Evolutionary conservation across 2,329 filamentous ascomycete species (phyloP), one percentile per base, ranked within the genome.

Genomic region (Colletotrichum liriopes): DNA sequence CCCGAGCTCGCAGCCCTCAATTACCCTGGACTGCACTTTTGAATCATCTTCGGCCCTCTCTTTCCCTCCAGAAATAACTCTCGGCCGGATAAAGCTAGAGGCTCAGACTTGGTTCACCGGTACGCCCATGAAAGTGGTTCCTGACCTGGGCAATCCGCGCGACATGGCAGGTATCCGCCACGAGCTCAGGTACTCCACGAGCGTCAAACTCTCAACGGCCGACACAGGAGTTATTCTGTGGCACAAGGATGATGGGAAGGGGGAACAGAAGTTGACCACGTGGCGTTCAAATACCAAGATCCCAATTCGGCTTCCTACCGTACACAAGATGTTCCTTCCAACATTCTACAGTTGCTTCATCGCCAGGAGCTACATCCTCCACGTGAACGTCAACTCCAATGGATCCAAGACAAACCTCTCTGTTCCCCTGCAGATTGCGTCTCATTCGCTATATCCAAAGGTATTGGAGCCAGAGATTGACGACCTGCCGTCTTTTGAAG

Each of bases 331-430:
- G 20, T 88, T 90, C 75, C 73, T 90, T 23, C 89, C 89, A 0
- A 87, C 87, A 2, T 91, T 90, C 77, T 87, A 90, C 81, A 87
- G 85, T 14, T 91, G 89, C 81, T 85, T 90, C 77, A 81, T 84
- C 39, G 87, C 87, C 12, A 85, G 89, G 35, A 84, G 85, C 20
- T 91, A 91, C 78, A 83, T 85, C 11, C 77, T 90, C 39, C 84
- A 85, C 74, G 75, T 87, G 51, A 78, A 80, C n/a, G 76, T 90
- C 12, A 82, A 79, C 12, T 80, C 82, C 3, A 84, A 82, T 18
- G 81, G 84, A 5, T 79, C 81, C 62, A 85, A 81, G 75, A 74
- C 89, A 43, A 83, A 81, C 47, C 79, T 90, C 20, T 77, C 78
- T n/a, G 76, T 90, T 43, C 88, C 88, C 8, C 74, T 90, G 55